These are phyloP conservation scores for Helenozyma rhizophorensis DNA, from an alignment of 805 yeast genomes.

Conservation along the genomic window DNA sequence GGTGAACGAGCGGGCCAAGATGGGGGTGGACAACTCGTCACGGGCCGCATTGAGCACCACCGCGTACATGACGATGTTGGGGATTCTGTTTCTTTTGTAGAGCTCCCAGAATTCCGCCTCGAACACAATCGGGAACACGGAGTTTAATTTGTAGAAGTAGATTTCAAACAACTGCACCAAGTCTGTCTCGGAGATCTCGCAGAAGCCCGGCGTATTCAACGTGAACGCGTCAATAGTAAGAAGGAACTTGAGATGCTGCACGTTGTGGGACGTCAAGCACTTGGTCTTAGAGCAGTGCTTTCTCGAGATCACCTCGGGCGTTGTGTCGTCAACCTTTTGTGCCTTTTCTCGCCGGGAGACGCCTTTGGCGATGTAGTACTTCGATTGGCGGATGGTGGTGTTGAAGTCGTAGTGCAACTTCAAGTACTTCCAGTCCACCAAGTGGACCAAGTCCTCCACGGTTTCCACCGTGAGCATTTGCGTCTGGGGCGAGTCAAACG, in stretches of 20 bases:
- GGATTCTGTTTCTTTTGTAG: conserved; percentile 29
- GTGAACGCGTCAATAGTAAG: conserved; percentile 15
- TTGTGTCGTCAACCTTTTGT: background rate
- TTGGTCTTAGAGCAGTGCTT: conserved; percentile 2
- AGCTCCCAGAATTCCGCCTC: conserved; percentile 34
- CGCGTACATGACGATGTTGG: conserved; percentile 40
- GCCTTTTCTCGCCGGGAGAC: background rate
- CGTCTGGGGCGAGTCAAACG: background rate
- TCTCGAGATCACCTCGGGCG: background rate
- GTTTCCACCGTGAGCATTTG: conserved; percentile 1
- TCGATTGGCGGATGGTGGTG: conserved; percentile 6
- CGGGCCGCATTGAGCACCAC: conserved; percentile 40
- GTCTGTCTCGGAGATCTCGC: conserved; percentile 8
- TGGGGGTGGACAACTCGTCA: conserved; percentile 25
- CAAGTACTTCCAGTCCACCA: conserved; percentile 10
- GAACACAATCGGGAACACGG: conserved; percentile 38
- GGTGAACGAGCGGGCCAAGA: conserved; percentile 12
- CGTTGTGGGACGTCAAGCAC: conserved; percentile 6
- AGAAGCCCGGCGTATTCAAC: conserved; percentile 15
- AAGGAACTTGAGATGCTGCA: conserved; percentile 11
- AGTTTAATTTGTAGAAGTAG: conserved; percentile 37
- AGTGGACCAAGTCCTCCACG: conserved; percentile 4
- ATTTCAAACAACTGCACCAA: conserved; percentile 25
- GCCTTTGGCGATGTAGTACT: conserved; percentile 4
- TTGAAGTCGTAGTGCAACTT: conserved; percentile 13